Percentiles rank a stretch among this genome's conserved stretches.
Evolutionary conservation across 768 basidiomycete genomes (phyloP).

Genomic region (Phaeolepiota aurea): DNA sequence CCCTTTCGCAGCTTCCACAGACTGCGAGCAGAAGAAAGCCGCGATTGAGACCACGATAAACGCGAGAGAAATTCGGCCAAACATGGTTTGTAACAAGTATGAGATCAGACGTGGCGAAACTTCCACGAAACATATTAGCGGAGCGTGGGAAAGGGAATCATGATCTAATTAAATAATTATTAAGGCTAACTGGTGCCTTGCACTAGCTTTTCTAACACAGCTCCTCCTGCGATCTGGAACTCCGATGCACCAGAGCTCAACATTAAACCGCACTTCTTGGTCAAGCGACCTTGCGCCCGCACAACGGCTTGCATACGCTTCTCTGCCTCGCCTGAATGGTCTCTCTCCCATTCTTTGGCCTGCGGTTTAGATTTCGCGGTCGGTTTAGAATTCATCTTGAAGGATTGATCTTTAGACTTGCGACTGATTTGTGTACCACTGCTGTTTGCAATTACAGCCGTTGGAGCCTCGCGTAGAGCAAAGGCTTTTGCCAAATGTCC

Average conservation of each 20-base stretch:
- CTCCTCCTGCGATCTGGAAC: conserved; percentile 69
- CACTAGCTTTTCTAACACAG: conserved; percentile 58
- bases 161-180: too few relatives aligned
- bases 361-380: conserved; percentile 8
- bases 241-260: conserved; percentile 59
- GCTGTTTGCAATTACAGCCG: conserved; percentile 26
- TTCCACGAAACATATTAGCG: not conserved
- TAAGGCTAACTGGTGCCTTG: too few relatives aligned
- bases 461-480: conserved; percentile 81
- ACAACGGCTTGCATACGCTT: conserved; percentile 83
- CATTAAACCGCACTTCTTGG: conserved; percentile 75
- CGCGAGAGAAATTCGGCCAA: conserved; percentile 53
- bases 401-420: conserved; percentile 9
- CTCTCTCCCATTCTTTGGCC: conserved; percentile 28
- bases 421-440: conserved; percentile 3
- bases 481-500: conserved; percentile 94
- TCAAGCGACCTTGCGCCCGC: conserved; percentile 71
- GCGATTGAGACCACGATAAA: conserved; percentile 56
- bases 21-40: conserved; percentile 63
- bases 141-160: not conserved
- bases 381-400: not conserved
- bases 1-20: conserved; percentile 75
- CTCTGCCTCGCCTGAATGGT: conserved; percentile 52
- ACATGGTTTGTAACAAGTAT: conserved; percentile 33
- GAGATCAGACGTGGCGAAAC: conserved; percentile 4